phyloP scores from a whole-genome alignment of 2,329 filamentous ascomycete species.

The Ophiosphaerella narmari region DNA sequence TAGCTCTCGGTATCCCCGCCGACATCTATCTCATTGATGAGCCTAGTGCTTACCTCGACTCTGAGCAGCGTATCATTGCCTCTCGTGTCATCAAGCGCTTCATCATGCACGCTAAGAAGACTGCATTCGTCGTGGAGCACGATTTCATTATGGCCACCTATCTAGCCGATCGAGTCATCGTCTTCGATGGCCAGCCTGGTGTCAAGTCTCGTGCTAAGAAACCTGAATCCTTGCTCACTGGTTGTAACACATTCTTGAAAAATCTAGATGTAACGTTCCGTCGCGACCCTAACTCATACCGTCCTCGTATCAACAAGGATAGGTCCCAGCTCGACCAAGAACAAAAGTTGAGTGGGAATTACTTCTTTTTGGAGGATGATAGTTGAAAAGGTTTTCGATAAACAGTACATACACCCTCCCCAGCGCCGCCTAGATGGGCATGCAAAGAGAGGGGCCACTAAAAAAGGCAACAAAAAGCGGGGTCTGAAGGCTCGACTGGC shows the following conservation, averaged over 20 bases:
- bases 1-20: conserved; percentile 92
- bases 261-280: conserved; percentile 98
- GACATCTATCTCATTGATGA: conserved; percentile 99
- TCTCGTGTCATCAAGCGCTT: conserved; percentile 98
- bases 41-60: conserved; percentile 84
- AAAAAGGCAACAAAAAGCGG: conserved; percentile 44
- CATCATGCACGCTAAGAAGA: conserved; percentile 99
- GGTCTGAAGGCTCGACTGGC: conserved; percentile 31
- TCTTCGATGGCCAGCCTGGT: conserved; percentile 94
- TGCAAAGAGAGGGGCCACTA: conserved; percentile 46
- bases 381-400: conserved; percentile 68
- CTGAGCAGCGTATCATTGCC: conserved; percentile 97
- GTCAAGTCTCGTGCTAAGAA: conserved; percentile 84
- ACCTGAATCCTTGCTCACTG: conserved; percentile 89
- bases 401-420: conserved; percentile 47
- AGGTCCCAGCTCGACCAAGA: conserved; percentile 96
- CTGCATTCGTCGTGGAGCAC: conserved; percentile 98
- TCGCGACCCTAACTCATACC: conserved; percentile 92
- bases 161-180: conserved; percentile 91
- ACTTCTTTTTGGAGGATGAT: conserved; percentile 95
- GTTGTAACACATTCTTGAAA: conserved; percentile 96
- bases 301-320: conserved; percentile 97
- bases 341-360: conserved; percentile 93
- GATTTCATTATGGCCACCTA: conserved; percentile 97
- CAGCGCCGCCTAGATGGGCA: conserved; percentile 47